Percentiles rank a stretch among this genome's conserved stretches.
These are phyloP conservation scores for Saccharomycopsis amapae DNA, from an alignment of 805 yeast species.

Conservation along the genomic window DNA sequence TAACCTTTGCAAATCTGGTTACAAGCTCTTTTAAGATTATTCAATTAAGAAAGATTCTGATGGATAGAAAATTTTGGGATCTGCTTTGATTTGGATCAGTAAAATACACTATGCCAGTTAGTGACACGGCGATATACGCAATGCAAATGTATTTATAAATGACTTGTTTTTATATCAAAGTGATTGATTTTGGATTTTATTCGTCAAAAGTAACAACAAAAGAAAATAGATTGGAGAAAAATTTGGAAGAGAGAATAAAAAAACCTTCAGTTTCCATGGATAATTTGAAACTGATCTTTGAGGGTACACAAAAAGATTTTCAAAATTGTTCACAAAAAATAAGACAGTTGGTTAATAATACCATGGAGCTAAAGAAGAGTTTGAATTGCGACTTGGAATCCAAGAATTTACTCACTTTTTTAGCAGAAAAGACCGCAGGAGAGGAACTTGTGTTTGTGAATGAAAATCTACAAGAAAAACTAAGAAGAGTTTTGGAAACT, in stretches of 20 bases:
- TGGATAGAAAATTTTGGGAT: neutral
- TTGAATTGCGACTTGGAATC: no score
- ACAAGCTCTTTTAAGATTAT: neutral
- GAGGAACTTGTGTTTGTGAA: no score
- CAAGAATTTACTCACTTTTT: no score
- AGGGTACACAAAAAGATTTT: neutral
- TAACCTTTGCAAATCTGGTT: neutral
- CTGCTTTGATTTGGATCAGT: neutral
- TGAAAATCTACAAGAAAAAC: no score
- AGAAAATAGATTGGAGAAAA: neutral
- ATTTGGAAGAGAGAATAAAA: neutral
- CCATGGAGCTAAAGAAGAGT: no score
- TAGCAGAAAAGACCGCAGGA: no score
- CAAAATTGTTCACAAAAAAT: no score
- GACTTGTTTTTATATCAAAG: no score
- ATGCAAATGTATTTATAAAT: neutral
- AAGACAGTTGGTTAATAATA: no score
- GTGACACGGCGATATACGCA: neutral
- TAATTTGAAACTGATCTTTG: neutral
- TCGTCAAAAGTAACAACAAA: neutral
- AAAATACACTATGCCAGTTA: neutral
- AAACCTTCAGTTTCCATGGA: neutral
- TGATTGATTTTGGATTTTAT: neutral
- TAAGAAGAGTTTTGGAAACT: no score
- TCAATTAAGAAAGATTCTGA: neutral